phyloP scores from a whole-genome alignment of 2,329 filamentous ascomycete species.

The Scedosporium boydii region DNA sequence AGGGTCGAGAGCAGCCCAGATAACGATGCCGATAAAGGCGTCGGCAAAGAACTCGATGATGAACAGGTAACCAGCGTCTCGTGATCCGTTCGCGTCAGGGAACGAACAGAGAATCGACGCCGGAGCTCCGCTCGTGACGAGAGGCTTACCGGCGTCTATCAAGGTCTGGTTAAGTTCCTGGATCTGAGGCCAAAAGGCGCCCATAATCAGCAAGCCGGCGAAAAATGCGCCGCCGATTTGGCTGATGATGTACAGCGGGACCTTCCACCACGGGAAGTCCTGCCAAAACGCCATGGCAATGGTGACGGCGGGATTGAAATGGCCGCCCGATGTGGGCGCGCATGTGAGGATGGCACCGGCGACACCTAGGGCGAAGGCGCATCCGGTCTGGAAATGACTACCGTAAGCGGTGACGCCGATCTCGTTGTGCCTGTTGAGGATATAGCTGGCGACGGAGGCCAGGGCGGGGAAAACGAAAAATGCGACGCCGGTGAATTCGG shows the following conservation, averaged over 20 bases:
- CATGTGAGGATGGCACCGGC: constrained; percentile 50
- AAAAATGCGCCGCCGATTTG: constrained; percentile 48
- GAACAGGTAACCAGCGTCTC: constrained; percentile 46
- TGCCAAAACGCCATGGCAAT: constrained; percentile 39
- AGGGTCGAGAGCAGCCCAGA: constrained; percentile 48
- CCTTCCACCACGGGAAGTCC: constrained; percentile 49
- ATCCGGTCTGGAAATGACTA: constrained; percentile 45
- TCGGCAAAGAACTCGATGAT: constrained; percentile 51
- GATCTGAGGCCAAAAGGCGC: constrained; percentile 43
- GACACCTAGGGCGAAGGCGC: constrained; percentile 46
- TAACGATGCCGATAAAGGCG: constrained; percentile 44
- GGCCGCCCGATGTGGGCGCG: constrained; percentile 41
- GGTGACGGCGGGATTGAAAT: constrained; percentile 44
- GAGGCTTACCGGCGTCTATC: constrained; percentile 21
- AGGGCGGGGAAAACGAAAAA: constrained; percentile 46
- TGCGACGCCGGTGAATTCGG: constrained; percentile 48
- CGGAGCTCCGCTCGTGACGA: constrained; percentile 33
- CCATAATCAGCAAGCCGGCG: constrained; percentile 44
- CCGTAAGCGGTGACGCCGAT: constrained; percentile 22
- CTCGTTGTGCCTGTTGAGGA: constrained; percentile 32
- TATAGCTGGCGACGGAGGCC: constrained; percentile 41
- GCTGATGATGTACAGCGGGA: constrained; percentile 44
- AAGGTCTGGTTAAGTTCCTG: constrained; percentile 21
- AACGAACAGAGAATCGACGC: constrained; percentile 47
- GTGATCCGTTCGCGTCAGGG: constrained; percentile 34